Evolutionary conservation across 495 filamentous ascomycete species (phyloP).

Genomic region (Xylaria bambusicola): DNA sequence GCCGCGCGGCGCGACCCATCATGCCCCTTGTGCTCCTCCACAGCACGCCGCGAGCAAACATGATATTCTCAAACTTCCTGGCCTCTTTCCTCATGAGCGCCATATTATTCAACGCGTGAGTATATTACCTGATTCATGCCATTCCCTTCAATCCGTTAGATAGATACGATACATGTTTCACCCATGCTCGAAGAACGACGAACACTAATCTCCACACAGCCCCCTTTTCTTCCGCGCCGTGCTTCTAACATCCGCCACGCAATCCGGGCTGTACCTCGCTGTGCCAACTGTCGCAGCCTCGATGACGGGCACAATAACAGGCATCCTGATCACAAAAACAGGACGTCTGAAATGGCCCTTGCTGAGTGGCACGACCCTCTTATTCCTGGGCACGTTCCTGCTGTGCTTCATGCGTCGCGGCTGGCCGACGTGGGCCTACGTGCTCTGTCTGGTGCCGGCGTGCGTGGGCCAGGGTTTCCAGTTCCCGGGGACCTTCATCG

Average conservation of each 20-base stretch:
- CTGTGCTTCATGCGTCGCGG: conserved; percentile 52
- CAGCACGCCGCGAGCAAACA: conserved; percentile 60
- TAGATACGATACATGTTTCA: too few relatives aligned
- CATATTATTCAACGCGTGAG: conserved; percentile 69
- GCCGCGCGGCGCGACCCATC: conserved; percentile 61
- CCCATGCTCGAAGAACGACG: too few relatives aligned
- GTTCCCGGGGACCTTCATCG: conserved; percentile 66
- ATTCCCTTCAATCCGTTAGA: neutral
- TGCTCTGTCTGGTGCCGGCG: conserved; percentile 62
- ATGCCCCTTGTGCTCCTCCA: conserved; percentile 68
- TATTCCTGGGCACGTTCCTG: conserved; percentile 56
- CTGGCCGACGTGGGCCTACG: conserved; percentile 60
- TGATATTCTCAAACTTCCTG: conserved; percentile 74
- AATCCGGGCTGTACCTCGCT: conserved; percentile 70
- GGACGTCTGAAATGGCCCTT: conserved; percentile 65
- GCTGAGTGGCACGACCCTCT: conserved; percentile 55
- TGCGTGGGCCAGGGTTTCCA: conserved; percentile 67
- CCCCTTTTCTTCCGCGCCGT: conserved; percentile 82
- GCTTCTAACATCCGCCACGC: conserved; percentile 68
- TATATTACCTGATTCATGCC: too few relatives aligned
- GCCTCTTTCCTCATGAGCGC: conserved; percentile 64
- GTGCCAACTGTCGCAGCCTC: conserved; percentile 61
- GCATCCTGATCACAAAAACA: conserved; percentile 70
- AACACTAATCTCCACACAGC: conserved; percentile 21
- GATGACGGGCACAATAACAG: conserved; percentile 60